Base-by-base conservation (phyloP, 306 rosid genomes). In the Sophora flavescens region DNA sequence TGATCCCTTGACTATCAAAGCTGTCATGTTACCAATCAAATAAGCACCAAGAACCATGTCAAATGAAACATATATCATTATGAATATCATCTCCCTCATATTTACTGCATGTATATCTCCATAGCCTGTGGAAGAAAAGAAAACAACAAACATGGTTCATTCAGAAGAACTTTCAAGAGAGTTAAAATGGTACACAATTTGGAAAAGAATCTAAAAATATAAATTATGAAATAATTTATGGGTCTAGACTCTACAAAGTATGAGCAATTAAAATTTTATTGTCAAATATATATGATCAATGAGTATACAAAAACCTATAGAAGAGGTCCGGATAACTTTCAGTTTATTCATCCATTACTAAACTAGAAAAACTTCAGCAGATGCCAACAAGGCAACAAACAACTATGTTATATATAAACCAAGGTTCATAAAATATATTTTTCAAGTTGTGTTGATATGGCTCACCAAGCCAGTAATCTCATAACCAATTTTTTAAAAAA, bases 41-140 rank as follows among this genome's bases (percentile, higher is more conserved):
- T 95, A 95, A 58, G 99, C 99, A 68, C 99, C 99, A 9, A 95
- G 90, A 91, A 95, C 78, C 99, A 95, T 95, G 83, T 95, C 99
- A 66, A 95, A 86, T 2, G 99, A 95, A 57, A 87, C 93, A 73
- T 91, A 95, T 77, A 87, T 74, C 98, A 95, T 95, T 79, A 95
- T 50, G 87, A 95, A 95, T 88, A 92, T 86, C 99, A 95, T 95
- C 79, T 95, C 99, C 86, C 98, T 90, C 89, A 95, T 8, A 77
- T 95, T 95, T 47, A 92, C 93, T 30, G 99, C 99, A 83, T 95
- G 99, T 86, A 95, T 91, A 32, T 95, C 99, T 83, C 99, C 99
- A 76, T 95, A 92, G 47, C 99, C 99, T 95, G 92, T 64, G 50
- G 14, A 75, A 80, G 78, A 70, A 76, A 83, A 47, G 60, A 42